Base-by-base conservation (phyloP, 139 green algal species). In the Coccomyxa sp. region DNA sequence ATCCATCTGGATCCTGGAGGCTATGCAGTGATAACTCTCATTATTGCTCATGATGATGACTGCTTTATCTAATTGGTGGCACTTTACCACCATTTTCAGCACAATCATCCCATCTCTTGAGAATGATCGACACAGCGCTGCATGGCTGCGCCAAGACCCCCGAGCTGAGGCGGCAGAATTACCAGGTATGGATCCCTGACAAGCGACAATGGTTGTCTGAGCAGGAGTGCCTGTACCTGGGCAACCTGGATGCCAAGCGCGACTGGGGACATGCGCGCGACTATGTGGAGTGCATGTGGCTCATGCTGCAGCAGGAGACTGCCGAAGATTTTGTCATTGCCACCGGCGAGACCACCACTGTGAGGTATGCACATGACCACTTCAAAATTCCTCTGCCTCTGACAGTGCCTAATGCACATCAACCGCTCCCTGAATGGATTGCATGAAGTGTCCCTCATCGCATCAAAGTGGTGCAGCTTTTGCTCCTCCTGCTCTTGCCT, bases 251-350 rank as follows among this genome's bases (percentile, higher is more conserved):
- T 51, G 90, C 92, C n/a, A 89, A 91, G 85, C 87, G 93, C 28
- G 93, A 96, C 87, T 96, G 93, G 93, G 93, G 93, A 23, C 93
- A 95, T 81, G 93, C 93, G 13, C 84, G 89, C 27, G 93, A 96
- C 76, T 96, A 96, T 76, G 93, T 96, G 4, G 74, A 94, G 79
- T 87, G 85, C 67, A 93, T 94, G 92, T 96, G 92, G 92, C 85
- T 88, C 51, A 96, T 96, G 85, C 89, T 96, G 58, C 93, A 96
- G 84, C 89, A 94, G 79, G 85, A 92, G 16, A 85, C 91, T 82
- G 79, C 93, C 14, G 84, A 91, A 30, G 93, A 96, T 79, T 96
- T 90, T 83, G 93, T 96, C 15, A 78, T 96, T 27, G 90, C 91
- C 71, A 77, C 71, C 71, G 71, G 71, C 85, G 76, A 88, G 75